phyloP scores from a whole-genome alignment of 2,329 filamentous ascomycete genomes.

The Botryotinia narcissicola region DNA sequence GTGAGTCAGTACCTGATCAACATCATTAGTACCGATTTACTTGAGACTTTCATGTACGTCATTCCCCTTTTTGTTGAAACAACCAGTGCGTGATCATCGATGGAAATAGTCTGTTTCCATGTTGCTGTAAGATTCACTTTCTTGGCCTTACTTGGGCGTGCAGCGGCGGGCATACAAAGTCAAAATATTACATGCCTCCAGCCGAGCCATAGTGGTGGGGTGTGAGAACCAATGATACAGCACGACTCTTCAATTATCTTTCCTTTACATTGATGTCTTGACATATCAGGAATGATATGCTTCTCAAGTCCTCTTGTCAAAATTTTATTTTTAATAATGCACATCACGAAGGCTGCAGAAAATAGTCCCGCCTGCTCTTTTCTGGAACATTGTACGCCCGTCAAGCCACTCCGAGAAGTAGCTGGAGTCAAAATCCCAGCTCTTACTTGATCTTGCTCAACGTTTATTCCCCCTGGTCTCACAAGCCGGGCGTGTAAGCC shows the following conservation, averaged over 20 bases:
- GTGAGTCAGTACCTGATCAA: slow-evolving; percentile 13
- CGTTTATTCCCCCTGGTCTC: slow-evolving; percentile 9
- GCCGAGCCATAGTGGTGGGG: background rate
- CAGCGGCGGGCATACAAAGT: background rate
- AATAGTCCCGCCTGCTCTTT: background rate
- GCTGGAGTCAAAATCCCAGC: background rate
- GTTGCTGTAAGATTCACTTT: background rate
- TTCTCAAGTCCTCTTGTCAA: background rate
- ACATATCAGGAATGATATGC: background rate
- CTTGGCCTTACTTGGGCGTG: background rate
- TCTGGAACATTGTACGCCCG: slow-evolving; percentile 6
- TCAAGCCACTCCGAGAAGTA: slow-evolving; percentile 3
- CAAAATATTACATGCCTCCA: background rate
- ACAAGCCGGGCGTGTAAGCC: slow-evolving; percentile 1
- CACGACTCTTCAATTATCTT: background rate
- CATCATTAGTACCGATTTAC: background rate
- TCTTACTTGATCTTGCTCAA: slow-evolving; percentile 8
- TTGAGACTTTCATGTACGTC: slow-evolving; percentile 3
- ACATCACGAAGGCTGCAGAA: background rate
- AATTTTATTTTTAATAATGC: background rate
- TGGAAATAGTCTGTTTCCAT: background rate
- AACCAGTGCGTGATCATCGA: slow-evolving; percentile 3
- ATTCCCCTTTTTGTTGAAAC: background rate
- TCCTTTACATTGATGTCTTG: background rate
- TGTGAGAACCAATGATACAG: background rate